Evolutionary conservation across 495 filamentous ascomycete genomes (phyloP), one percentile per base, ranked within the genome.

Genomic region (Terfezia boudieri): DNA sequence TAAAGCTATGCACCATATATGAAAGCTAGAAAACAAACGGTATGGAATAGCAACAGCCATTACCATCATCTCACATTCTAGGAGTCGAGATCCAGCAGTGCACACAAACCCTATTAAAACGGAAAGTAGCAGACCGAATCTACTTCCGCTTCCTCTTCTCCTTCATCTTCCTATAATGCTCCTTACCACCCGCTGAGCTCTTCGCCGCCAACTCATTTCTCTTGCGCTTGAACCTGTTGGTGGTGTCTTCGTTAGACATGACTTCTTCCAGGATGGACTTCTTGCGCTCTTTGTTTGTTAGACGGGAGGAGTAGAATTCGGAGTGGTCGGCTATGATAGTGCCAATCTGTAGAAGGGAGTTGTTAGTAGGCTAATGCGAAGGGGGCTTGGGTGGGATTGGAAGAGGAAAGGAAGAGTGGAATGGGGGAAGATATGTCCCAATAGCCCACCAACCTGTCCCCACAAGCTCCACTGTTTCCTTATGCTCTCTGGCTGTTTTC

Each of bases 221-320:
- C 66, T 85, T 87, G 23, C 69, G 70, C 68, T 79, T 79, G 65
- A 86, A 84, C 17, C 77, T 73, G 38, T 72, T 70, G 20, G 67
- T 75, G 58, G 70, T 63, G 11, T 70, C 69, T 62, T 88, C 82
- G 37, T 71, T 66, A 10, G 80, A 76, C 58, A 95, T 66, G 6
- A 88, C 75, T 62, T 95, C 86, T 55, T 92, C 85, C n/a, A 89
- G 81, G 56, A 98, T 83, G 4, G 84, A 94, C 58, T 75, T 76
- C 71, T 92, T 94, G 56, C 84, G 74, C 61, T 96, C 82, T 67
- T 83, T 92, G 66, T 87, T 90, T 35, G 76, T 74, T 37, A 96
- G 73, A 20, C 90, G 76, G 14, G 74, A 73, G 58, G 73, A 85
- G 69, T 77, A 83, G 70, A 81, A 93, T 59, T 98, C 90, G 0